Percentiles rank a stretch among this genome's conserved stretches.
Evolutionary conservation across 208 protist species (phyloP).

Genomic region (Acanthamoeba pearcei): DNA sequence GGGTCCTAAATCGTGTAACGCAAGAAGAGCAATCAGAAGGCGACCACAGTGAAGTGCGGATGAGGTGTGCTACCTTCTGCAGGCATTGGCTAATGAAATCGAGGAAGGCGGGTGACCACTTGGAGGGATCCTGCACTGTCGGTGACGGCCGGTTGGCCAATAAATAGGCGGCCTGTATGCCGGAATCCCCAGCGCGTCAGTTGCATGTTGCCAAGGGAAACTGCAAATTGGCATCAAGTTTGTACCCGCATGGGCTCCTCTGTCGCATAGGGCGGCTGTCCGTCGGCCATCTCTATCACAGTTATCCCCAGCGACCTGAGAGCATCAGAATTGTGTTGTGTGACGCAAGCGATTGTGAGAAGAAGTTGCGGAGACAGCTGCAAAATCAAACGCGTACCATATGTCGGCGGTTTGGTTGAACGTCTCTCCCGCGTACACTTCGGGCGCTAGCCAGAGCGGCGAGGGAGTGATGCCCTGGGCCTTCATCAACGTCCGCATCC

Average conservation of each 20-base stretch:
- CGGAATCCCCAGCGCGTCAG: no score
- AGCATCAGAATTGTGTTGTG: neutral
- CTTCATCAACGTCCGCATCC: conserved; percentile 40
- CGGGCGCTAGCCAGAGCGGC: neutral
- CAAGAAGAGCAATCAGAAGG: neutral
- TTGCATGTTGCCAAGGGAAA: no score
- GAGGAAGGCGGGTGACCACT: conserved; percentile 28
- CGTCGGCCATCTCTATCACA: conserved; percentile 56
- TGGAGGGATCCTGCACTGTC: conserved; percentile 39
- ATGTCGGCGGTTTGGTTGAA: conserved; percentile 17
- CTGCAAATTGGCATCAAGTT: no score
- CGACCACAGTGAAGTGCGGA: neutral
- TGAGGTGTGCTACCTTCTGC: neutral
- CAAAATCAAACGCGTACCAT: neutral
- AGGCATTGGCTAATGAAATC: conserved; percentile 48
- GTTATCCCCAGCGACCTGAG: conserved; percentile 44
- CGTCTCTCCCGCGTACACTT: neutral
- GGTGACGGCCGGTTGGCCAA: conserved; percentile 22
- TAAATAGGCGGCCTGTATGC: conserved; percentile 18
- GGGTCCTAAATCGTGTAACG: neutral
- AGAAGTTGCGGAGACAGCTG: no score
- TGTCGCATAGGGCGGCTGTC: conserved; percentile 40
- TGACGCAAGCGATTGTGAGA: neutral
- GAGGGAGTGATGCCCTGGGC: neutral
- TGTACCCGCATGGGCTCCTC: conserved; percentile 66